phyloP scores from a whole-genome alignment of 306 rosid genomes.

The Adenanthera pavonina region DNA sequence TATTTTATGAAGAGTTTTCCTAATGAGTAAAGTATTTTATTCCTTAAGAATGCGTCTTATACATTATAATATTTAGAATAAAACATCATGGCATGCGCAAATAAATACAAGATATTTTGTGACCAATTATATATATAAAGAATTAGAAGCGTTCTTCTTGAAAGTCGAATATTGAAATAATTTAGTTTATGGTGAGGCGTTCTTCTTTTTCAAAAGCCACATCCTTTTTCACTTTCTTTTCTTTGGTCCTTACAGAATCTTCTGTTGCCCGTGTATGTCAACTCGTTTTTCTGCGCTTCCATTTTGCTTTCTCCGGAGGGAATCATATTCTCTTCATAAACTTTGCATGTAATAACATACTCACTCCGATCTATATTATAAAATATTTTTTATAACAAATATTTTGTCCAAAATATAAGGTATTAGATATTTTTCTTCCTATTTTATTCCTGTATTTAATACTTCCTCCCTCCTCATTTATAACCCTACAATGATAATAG shows the following conservation, averaged over 20 bases:
- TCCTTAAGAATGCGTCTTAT: background rate
- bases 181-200: background rate
- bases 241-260: conserved; percentile 11
- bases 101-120: too few relatives aligned
- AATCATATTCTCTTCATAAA: conserved; percentile 31
- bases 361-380: too few relatives aligned
- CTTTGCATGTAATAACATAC: background rate
- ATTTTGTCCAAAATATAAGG: too few relatives aligned
- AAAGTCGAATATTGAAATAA: background rate
- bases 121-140: too few relatives aligned
- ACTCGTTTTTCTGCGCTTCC: background rate
- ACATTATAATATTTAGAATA: background rate
- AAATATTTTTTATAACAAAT: too few relatives aligned
- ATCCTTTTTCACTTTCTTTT: background rate
- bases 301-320: background rate
- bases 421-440: too few relatives aligned
- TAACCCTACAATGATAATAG: too few relatives aligned
- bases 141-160: background rate
- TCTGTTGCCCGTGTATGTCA: background rate
- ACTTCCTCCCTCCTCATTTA: too few relatives aligned
- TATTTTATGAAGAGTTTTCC: too few relatives aligned
- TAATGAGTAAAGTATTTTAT: background rate
- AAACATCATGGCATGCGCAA: too few relatives aligned
- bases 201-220: background rate
- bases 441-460: too few relatives aligned